A percentile compares a stretch with the other conserved stretches of the same genome.
Evolutionary conservation across 2,329 filamentous ascomycete species (phyloP).

Genomic region (Xylaria multiplex): DNA sequence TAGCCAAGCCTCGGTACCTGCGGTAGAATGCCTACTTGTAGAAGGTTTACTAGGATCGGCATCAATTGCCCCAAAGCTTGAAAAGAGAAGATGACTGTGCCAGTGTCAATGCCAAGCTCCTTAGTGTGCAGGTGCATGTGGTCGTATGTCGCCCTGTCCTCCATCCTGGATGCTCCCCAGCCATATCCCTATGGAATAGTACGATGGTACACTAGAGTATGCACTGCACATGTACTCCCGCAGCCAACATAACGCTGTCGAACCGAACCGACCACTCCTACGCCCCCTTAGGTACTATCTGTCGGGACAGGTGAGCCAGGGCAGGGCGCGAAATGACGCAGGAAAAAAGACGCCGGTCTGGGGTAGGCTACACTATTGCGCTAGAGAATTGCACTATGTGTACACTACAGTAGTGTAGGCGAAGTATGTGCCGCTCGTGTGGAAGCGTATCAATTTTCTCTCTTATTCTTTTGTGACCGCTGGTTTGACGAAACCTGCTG

Average conservation of each 20-base stretch:
- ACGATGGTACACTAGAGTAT: not conserved
- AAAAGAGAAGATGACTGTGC: constrained; percentile 31
- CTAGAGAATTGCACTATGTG: not conserved
- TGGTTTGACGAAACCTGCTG: constrained; percentile 10
- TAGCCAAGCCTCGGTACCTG: constrained; percentile 10
- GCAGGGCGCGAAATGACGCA: constrained; percentile 11
- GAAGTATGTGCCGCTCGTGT: constrained; percentile 24
- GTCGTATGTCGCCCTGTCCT: not conserved
- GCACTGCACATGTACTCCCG: constrained; percentile 10
- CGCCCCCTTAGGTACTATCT: too few relatives aligned
- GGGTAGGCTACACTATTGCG: not conserved
- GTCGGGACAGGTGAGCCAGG: too few relatives aligned
- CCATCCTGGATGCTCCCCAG: too few relatives aligned
- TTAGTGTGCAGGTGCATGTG: constrained; percentile 26
- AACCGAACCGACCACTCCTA: constrained; percentile 8
- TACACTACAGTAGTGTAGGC: not conserved
- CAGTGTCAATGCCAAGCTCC: constrained; percentile 24
- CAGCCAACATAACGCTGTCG: constrained; percentile 14
- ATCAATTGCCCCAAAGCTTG: not conserved
- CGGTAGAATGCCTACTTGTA: not conserved
- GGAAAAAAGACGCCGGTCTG: not conserved
- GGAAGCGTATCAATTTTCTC: constrained; percentile 4
- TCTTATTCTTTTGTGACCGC: not conserved
- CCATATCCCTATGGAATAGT: too few relatives aligned
- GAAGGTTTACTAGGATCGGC: constrained; percentile 10